These are phyloP conservation scores for Rhytidiadelphus loreus DNA, from an alignment of 225 moss, liverwort and hornwort genomes.

Conservation along the genomic window DNA sequence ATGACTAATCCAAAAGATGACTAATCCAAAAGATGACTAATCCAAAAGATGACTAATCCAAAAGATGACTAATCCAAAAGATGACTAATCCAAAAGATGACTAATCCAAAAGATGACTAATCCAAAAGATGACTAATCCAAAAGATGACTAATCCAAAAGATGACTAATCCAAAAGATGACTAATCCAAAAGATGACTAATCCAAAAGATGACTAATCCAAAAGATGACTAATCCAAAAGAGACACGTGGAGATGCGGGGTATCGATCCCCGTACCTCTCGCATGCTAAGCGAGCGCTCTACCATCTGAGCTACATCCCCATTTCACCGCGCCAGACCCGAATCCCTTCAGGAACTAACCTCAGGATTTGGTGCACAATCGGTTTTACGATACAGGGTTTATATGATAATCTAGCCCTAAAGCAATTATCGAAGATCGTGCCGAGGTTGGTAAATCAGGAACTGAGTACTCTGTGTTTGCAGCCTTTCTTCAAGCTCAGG, in stretches of 20 bases:
- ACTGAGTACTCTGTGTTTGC: background rate
- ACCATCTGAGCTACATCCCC: constrained; percentile 83
- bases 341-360: accelerated
- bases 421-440: background rate
- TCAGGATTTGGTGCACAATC: accelerated
- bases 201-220: too few species aligned
- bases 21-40: too few species aligned
- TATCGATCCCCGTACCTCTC: constrained; percentile 88
- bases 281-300: constrained; percentile 81
- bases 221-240: background rate
- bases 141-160: too few species aligned
- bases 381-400: accelerated
- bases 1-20: too few species aligned
- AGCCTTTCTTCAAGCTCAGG: background rate
- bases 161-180: too few species aligned
- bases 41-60: too few species aligned
- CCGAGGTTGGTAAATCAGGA: too few species aligned
- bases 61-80: too few species aligned
- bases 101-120: too few species aligned
- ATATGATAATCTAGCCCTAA: background rate
- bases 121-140: too few species aligned
- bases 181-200: too few species aligned
- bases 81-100: too few species aligned
- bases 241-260: constrained; percentile 48
- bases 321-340: accelerated